These are phyloP conservation scores for Solanum infundibuliforme DNA, from an alignment of 257 asterid species.

Conservation along the genomic window DNA sequence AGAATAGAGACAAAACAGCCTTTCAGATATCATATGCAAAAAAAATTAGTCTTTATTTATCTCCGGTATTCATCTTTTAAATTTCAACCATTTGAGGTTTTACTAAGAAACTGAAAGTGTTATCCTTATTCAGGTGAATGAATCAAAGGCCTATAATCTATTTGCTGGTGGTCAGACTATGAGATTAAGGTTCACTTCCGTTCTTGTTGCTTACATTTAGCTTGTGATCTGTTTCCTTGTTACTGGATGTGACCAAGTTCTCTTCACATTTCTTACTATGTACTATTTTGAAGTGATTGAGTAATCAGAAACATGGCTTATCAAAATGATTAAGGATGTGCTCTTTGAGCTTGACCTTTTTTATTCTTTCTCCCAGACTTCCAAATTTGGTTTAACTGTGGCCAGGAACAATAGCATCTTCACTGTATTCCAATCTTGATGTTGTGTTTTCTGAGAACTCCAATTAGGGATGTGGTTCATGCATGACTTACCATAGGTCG, in stretches of 20 bases:
- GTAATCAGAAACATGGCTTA: not conserved
- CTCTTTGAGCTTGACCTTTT: not conserved
- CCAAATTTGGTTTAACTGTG: not conserved
- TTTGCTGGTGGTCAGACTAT: constrained; percentile 49
- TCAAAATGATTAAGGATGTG: not conserved
- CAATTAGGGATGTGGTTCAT: not conserved
- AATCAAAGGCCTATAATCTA: constrained; percentile 50
- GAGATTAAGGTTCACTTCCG: constrained; percentile 49
- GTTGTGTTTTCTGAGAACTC: not conserved
- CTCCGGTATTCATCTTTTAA: not conserved
- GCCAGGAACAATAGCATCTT: not conserved
- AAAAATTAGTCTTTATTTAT: not conserved
- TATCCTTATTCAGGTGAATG: constrained; percentile 52
- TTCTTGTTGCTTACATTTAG: not conserved
- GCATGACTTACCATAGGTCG: not conserved
- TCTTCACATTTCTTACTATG: not conserved
- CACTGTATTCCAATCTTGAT: not conserved
- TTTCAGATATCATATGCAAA: not conserved
- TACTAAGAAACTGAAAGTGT: not conserved
- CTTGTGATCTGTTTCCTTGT: not conserved
- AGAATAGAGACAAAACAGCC: not conserved
- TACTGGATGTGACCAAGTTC: not conserved
- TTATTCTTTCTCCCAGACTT: not conserved
- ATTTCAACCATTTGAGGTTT: not conserved
- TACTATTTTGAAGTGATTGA: not conserved